Evolutionary conservation across 805 yeast species (phyloP).

Genomic region (Sugiyamaella qingdaonensis): DNA sequence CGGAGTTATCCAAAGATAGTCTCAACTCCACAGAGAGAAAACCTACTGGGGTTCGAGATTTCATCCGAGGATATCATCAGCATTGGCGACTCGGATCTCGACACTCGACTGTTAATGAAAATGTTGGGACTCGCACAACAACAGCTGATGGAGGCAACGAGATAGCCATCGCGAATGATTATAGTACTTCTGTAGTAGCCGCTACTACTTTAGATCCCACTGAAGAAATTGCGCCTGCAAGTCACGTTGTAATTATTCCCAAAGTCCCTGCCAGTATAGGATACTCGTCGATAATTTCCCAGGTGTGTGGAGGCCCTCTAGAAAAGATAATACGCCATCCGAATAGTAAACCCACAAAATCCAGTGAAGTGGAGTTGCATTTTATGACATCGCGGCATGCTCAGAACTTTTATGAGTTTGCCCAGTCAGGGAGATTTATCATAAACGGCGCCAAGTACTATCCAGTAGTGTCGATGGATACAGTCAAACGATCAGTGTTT

Average conservation of each 20-base stretch:
- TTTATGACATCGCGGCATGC: constrained; percentile 16
- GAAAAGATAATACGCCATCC: constrained; percentile 6
- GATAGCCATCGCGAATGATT: neutral
- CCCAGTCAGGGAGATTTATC: constrained; percentile 21
- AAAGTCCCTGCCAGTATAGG: constrained; percentile 5
- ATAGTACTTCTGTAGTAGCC: neutral
- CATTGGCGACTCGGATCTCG: neutral
- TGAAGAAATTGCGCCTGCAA: neutral
- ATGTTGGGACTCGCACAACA: neutral
- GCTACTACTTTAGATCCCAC: neutral
- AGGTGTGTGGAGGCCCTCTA: constrained; percentile 16
- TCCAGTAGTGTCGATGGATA: neutral
- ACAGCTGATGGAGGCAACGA: neutral
- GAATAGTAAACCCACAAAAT: neutral
- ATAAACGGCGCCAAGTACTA: constrained; percentile 20
- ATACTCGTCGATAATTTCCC: constrained; percentile 8
- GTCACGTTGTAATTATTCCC: constrained; percentile 3
- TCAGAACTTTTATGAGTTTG: constrained; percentile 13
- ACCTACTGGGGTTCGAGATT: neutral
- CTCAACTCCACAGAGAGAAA: neutral
- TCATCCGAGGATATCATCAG: neutral
- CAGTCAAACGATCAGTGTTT: neutral
- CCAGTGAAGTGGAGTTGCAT: constrained; percentile 13
- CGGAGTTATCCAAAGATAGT: neutral
- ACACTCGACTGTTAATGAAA: neutral